A percentile compares a stretch with the other conserved stretches of the same genome.
Conservation (phyloP, 768 basidiomycete genomes). For the Polyporus arcularius region DNA sequence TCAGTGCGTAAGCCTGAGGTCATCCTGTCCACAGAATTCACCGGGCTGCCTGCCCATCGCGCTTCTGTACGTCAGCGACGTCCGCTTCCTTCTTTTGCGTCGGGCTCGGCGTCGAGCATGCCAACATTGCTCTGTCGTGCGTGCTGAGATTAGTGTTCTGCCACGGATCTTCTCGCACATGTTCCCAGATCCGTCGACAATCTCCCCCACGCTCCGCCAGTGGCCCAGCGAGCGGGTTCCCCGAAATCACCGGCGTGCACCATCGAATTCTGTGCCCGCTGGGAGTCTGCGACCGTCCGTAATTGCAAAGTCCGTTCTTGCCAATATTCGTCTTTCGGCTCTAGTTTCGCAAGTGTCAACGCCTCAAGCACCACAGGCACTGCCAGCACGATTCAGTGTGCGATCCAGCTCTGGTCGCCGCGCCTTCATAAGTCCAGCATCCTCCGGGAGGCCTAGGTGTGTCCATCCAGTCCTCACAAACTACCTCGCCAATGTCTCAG, state of each 20-base stretch:
- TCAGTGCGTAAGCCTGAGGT: neutral
- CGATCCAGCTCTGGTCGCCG: neutral
- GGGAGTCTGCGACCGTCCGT: neutral
- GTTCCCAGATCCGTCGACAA: conserved; percentile 12
- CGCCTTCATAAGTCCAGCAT: conserved; percentile 7
- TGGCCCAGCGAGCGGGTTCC: neutral
- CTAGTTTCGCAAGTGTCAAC: conserved; percentile 4
- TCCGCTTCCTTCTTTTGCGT: conserved; percentile 2
- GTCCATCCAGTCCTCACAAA: conserved; percentile 9
- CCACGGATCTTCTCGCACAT: conserved; percentile 7
- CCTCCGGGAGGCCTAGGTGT: neutral
- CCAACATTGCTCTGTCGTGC: neutral
- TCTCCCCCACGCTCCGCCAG: conserved; percentile 1
- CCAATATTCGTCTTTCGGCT: conserved; percentile 4
- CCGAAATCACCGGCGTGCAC: neutral
- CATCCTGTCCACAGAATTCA: neutral
- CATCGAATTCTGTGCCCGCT: neutral
- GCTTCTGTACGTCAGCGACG: neutral
- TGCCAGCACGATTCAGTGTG: neutral
- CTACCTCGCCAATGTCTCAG: conserved; percentile 20
- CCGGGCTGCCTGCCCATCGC: neutral
- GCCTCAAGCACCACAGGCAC: neutral
- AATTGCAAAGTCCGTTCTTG: neutral
- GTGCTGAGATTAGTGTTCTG: conserved; percentile 6
- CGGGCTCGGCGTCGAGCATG: conserved; percentile 1